Percentiles rank a stretch among this genome's conserved stretches.
phyloP scores from a whole-genome alignment of 1,139 yeast genomes.

The Debaryomyces robertsiae region DNA sequence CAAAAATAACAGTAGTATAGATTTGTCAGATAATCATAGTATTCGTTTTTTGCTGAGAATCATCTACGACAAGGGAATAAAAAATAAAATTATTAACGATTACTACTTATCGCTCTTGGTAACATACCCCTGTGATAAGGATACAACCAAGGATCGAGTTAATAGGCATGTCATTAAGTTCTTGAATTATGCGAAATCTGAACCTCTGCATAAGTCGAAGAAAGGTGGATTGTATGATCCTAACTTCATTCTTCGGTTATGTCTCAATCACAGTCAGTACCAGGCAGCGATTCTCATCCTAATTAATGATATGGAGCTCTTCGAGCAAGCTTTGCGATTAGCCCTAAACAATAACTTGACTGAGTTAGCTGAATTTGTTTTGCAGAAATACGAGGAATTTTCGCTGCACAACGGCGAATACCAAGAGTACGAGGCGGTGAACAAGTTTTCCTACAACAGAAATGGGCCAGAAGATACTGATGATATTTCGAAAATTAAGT shows the following conservation, averaged over 20 bases:
- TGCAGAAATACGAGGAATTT: slow-evolving; percentile 36
- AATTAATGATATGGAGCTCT: slow-evolving; percentile 62
- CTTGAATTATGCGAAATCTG: slow-evolving; percentile 29
- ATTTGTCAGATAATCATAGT: slow-evolving; percentile 57
- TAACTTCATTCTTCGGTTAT: slow-evolving; percentile 74
- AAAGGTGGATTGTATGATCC: slow-evolving; percentile 50
- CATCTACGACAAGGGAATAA: slow-evolving; percentile 53
- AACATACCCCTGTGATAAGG: slow-evolving; percentile 44
- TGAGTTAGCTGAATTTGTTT: slow-evolving; percentile 52
- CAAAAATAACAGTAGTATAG: slow-evolving; percentile 37
- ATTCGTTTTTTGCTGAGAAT: slow-evolving; percentile 63
- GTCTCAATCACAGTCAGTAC: slow-evolving; percentile 59
- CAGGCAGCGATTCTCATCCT: slow-evolving; percentile 73
- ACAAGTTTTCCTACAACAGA: slow-evolving; percentile 10
- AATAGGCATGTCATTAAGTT: slow-evolving; percentile 32
- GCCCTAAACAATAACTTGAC: slow-evolving; percentile 67
- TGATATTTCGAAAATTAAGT: slow-evolving; percentile 15
- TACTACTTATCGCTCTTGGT: slow-evolving; percentile 73
- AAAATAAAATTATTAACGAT: slow-evolving; percentile 63
- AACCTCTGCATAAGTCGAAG: slow-evolving; percentile 16
- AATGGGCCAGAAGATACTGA: slow-evolving; percentile 3
- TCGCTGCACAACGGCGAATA: slow-evolving; percentile 12
- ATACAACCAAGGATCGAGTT: slow-evolving; percentile 37
- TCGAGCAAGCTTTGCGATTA: slow-evolving; percentile 77
- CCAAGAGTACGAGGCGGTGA: slow-evolving; percentile 10